Evolutionary conservation across 2,329 filamentous ascomycete species (phyloP).

Genomic region (Ascomycota sp.): DNA sequence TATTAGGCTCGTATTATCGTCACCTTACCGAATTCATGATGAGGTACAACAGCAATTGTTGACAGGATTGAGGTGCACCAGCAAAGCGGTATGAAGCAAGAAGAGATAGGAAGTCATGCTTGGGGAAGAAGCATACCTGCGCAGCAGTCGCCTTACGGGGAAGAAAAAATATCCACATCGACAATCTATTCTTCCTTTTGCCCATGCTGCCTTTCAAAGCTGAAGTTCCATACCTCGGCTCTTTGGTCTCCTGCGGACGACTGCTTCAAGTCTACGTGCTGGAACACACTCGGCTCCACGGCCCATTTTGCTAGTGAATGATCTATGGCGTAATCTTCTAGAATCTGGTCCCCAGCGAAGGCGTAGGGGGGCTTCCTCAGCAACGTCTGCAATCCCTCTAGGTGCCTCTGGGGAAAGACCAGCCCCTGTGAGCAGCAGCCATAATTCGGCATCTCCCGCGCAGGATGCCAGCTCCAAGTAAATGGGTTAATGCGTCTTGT

Average conservation of each 20-base stretch:
- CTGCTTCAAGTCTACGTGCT: constrained; percentile 14
- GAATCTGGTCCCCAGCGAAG: constrained; percentile 15
- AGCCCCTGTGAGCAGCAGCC: constrained; percentile 19
- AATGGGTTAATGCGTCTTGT: constrained; percentile 7
- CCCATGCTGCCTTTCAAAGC: constrained; percentile 10
- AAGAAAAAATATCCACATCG: too few species aligned
- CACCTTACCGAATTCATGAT: too few species aligned
- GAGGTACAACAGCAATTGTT: too few species aligned
- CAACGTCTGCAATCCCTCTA: constrained; percentile 8
- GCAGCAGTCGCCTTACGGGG: too few species aligned
- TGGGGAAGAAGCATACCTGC: too few species aligned
- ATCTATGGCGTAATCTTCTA: constrained; percentile 13
- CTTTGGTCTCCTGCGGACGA: constrained; percentile 9
- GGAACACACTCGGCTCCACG: constrained; percentile 15
- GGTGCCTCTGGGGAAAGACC: constrained; percentile 12
- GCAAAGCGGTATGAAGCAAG: too few species aligned
- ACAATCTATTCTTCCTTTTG: too few species aligned
- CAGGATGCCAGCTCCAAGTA: constrained; percentile 2
- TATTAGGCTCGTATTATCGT: too few species aligned
- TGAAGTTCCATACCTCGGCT: constrained; percentile 16
- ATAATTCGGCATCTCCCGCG: constrained; percentile 16
- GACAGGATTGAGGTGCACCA: too few species aligned
- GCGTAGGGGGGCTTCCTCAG: constrained; percentile 12
- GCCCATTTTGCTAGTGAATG: constrained; percentile 14
- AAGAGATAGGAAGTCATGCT: too few species aligned